Conservation (phyloP, 805 yeast genomes). For the Cyberlindnera petersonii region DNA sequence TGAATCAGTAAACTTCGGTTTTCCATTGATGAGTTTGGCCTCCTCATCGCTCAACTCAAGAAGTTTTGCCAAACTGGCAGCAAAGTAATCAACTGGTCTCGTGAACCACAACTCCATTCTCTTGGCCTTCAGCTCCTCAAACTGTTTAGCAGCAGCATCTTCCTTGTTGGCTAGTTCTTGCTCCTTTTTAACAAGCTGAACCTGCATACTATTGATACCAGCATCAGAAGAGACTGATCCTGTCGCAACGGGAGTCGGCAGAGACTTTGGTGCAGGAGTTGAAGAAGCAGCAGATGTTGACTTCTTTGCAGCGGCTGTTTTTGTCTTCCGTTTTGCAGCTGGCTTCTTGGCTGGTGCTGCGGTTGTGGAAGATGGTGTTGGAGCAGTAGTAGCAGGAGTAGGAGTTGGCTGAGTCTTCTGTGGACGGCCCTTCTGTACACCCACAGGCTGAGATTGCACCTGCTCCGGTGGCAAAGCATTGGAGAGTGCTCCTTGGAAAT, state of each 20-base stretch:
- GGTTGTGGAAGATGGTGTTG: conserved; percentile 2
- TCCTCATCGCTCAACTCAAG: conserved; percentile 27
- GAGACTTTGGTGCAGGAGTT: conserved; percentile 7
- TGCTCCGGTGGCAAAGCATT: conserved; percentile 5
- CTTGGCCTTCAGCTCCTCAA: conserved; percentile 20
- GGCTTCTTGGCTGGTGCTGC: conserved; percentile 18
- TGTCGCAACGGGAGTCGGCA: conserved; percentile 7
- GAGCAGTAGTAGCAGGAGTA: conserved; percentile 4
- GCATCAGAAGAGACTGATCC: conserved; percentile 4
- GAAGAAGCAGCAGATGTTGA: conserved; percentile 8
- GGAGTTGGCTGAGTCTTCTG: conserved; percentile 11
- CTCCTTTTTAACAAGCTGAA: conserved; percentile 24
- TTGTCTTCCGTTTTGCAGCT: conserved; percentile 15
- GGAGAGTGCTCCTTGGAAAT: conserved; percentile 6
- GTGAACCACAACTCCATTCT: conserved; percentile 22
- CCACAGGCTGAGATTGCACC: conserved; percentile 2
- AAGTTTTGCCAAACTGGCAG: conserved; percentile 26
- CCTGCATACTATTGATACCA: conserved; percentile 10
- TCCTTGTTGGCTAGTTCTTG: conserved; percentile 23
- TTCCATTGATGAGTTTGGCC: conserved; percentile 21
- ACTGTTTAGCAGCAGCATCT: conserved; percentile 13
- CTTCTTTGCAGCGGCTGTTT: conserved; percentile 11
- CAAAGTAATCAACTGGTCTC: conserved; percentile 24
- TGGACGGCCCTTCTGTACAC: conserved; percentile 7
- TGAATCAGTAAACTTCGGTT: conserved; percentile 14